Base-by-base conservation (phyloP, 2,329 filamentous ascomycete genomes). In the Microascus cirrosus region DNA sequence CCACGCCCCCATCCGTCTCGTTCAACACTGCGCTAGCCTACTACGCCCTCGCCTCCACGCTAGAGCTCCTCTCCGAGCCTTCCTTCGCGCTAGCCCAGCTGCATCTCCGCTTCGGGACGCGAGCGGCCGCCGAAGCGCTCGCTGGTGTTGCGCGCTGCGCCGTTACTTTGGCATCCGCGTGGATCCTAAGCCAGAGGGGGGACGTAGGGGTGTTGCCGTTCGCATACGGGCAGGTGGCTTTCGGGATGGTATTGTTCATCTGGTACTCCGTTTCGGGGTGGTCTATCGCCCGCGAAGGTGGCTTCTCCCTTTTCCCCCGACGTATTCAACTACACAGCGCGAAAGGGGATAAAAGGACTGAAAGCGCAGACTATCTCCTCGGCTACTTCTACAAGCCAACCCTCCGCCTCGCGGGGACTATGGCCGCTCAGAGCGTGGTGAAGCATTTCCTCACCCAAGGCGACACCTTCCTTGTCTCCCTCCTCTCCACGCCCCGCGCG, bases 391-490 rank as follows among this genome's bases (percentile, higher is more conserved):
- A 89, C 60, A 74, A 74, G 12, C 80, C 84, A 1, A 83, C 95
- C 1, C 73, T 94, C 32, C 80, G 80, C 18, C 80, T 97, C 3
- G 87, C 87, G 3, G 78, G 80, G n/a, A 95, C 87, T 65, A 82
- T 97, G 69, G 93, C 91, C 73, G 75, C 91, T 7, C 94, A 99
- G 72, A 92, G 89, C 39, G 73, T 90, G 22, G 83, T 97, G 65
- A 99, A 99, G 71, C 93, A 97, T 69, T 69, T 97, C 56, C 81
- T 99, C 56, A 97, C 94, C 0, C 91, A 97, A 72, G 94, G 93
- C 60, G 94, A 99, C 73, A 90, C 91, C 1, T 82, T 97, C 63
- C 83, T 97, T 55, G 86, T 99, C 62, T 86, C 89, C 18, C 74
- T 85, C 13, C 78, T 97, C 59, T 86, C 92, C 7, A 84, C 85